Conservation (phyloP, 371 early-diverging fungal species). For the Paraphysoderma sedebokerense region DNA sequence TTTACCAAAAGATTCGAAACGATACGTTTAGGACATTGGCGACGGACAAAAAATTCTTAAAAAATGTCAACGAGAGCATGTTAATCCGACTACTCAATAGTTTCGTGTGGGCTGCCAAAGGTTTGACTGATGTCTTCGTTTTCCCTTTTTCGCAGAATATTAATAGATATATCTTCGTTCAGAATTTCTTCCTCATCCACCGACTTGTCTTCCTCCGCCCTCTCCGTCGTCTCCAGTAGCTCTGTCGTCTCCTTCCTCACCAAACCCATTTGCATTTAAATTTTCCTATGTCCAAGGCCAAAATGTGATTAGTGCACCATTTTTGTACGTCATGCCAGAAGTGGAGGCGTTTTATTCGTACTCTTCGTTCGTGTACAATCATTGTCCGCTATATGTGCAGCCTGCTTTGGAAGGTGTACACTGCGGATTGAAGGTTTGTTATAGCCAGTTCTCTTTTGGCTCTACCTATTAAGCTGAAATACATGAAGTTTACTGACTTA, state of each 20-base stretch:
- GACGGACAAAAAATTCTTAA: conserved; percentile 55
- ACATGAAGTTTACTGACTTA: conserved; percentile 1
- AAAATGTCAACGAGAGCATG: conserved; percentile 53
- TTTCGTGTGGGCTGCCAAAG: conserved; percentile 69
- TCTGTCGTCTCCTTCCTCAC: conserved; percentile 5
- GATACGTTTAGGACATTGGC: conserved; percentile 79
- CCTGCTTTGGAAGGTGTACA: conserved; percentile 80
- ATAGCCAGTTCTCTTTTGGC: not conserved
- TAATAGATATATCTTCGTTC: conserved; percentile 7
- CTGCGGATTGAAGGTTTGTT: conserved; percentile 62
- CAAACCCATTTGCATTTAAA: conserved; percentile 6
- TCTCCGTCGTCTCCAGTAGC: not conserved
- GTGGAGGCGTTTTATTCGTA: conserved; percentile 79
- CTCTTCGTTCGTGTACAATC: conserved; percentile 56
- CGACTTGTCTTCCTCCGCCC: not conserved
- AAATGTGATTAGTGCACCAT: conserved; percentile 86
- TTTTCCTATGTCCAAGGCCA: conserved; percentile 88
- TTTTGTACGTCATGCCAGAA: conserved; percentile 78
- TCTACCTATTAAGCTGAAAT: not conserved
- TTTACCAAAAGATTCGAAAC: conserved; percentile 68
- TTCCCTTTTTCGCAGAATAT: too few relatives aligned
- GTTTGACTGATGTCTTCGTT: too few relatives aligned
- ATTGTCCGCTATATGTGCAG: conserved; percentile 83
- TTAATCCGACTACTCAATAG: conserved; percentile 72
- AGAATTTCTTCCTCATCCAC: not conserved